Conservation (phyloP, 257 asterid species). For the Misopates orontium region DNA sequence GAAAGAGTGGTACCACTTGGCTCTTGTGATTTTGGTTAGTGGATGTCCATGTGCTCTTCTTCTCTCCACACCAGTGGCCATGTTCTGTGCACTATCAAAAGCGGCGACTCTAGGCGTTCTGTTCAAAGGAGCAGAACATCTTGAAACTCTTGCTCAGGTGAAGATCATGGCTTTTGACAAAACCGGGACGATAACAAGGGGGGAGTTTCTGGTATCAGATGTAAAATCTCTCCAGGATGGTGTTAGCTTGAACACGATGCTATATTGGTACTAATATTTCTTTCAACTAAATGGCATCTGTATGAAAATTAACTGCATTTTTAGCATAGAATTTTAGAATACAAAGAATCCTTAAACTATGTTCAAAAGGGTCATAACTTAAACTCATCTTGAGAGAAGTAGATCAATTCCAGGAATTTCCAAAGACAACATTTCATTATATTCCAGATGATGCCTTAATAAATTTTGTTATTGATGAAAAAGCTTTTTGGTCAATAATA, state of each 20-base stretch:
- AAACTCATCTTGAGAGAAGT: no score
- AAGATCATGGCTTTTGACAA: constrained; percentile 87
- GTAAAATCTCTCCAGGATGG: constrained; percentile 53
- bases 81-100: constrained; percentile 80
- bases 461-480: no score
- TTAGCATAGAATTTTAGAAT: no score
- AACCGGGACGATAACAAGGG: constrained; percentile 87
- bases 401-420: no score
- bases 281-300: background rate
- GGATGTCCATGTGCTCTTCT: constrained; percentile 93
- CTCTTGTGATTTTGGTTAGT: constrained; percentile 77
- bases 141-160: constrained; percentile 67
- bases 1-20: constrained; percentile 69
- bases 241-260: constrained; percentile 39
- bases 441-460: no score
- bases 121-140: constrained; percentile 77
- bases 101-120: constrained; percentile 82
- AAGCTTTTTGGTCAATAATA: no score
- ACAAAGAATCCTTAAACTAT: no score
- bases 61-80: constrained; percentile 87
- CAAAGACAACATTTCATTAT: no score
- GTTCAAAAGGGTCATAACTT: no score
- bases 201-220: constrained; percentile 72
- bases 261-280: constrained; percentile 52
- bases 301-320: background rate